Evolutionary conservation across 2,329 filamentous ascomycete genomes (phyloP).

Genomic region (Raffaelea arxii): DNA sequence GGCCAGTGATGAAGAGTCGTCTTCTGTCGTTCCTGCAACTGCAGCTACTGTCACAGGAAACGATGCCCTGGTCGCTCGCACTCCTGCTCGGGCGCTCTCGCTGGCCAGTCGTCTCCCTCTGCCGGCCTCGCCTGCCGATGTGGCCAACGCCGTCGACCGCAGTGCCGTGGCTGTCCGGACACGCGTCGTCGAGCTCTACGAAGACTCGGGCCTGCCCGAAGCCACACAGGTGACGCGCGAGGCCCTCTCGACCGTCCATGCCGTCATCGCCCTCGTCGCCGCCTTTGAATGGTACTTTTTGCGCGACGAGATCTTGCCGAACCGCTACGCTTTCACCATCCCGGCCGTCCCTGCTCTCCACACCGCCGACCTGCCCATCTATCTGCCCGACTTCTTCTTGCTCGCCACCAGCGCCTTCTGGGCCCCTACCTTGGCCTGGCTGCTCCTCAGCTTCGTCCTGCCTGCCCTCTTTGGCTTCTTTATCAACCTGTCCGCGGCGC

Average conservation of each 20-base stretch:
- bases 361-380: conserved; percentile 50
- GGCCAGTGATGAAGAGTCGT: not conserved
- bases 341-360: conserved; percentile 49
- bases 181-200: conserved; percentile 54
- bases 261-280: conserved; percentile 59
- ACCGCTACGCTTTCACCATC: conserved; percentile 63
- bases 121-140: conserved; percentile 69
- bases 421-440: conserved; percentile 71
- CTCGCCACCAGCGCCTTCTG: conserved; percentile 73
- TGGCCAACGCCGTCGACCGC: conserved; percentile 67
- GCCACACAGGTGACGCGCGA: conserved; percentile 57
- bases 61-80: conserved; percentile 34
- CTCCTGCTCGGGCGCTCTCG: conserved; percentile 41
- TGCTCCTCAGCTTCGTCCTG: conserved; percentile 58
- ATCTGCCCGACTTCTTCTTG: conserved; percentile 71
- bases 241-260: conserved; percentile 59
- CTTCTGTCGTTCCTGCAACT: not conserved
- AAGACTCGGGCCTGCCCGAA: conserved; percentile 57
- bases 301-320: conserved; percentile 59
- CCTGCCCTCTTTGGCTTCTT: conserved; percentile 74
- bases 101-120: conserved; percentile 56
- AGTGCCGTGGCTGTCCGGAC: conserved; percentile 56
- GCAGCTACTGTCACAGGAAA: conserved; percentile 20
- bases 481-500: conserved; percentile 67
- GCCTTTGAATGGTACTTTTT: conserved; percentile 63